Conservation (phyloP, 129 eudicot species). For the Artemisia tridentata region DNA sequence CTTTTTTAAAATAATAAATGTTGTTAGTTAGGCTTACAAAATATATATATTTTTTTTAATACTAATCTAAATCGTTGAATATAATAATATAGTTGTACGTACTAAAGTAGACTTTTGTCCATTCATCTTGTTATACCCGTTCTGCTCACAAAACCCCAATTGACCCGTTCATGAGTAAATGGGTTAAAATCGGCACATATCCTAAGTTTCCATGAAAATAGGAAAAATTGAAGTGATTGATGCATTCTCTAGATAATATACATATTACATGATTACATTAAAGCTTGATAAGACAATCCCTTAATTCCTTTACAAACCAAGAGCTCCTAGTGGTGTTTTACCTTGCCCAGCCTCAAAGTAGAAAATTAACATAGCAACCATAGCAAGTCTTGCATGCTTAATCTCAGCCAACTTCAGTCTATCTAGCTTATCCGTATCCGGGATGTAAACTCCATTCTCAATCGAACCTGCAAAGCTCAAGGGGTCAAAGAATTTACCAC, state of each 20-base stretch:
- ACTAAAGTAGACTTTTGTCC: background rate
- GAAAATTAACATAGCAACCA: conserved; percentile 92
- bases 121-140: background rate
- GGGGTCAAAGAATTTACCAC: conserved; percentile 96
- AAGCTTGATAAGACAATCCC: conserved; percentile 26
- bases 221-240: background rate
- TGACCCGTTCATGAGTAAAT: background rate
- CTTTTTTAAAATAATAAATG: no score
- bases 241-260: conserved; percentile 43
- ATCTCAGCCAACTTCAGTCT: conserved; percentile 94
- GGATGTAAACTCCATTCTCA: conserved; percentile 63
- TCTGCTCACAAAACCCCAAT: background rate
- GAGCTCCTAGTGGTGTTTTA: conserved; percentile 95
- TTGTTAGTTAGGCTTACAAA: background rate
- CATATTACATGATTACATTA: conserved; percentile 34
- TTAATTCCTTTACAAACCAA: conserved; percentile 60
- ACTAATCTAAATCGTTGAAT: background rate
- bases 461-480: conserved; percentile 73
- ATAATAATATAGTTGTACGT: background rate
- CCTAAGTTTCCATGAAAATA: background rate
- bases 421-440: conserved; percentile 87
- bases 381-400: conserved; percentile 92
- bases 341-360: conserved; percentile 99
- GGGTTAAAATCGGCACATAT: background rate
- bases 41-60: background rate